A percentile compares a stretch with the other conserved stretches of the same genome.
These are phyloP conservation scores for Cubamyces sp. DNA, from an alignment of 768 basidiomycete species.

Conservation along the genomic window DNA sequence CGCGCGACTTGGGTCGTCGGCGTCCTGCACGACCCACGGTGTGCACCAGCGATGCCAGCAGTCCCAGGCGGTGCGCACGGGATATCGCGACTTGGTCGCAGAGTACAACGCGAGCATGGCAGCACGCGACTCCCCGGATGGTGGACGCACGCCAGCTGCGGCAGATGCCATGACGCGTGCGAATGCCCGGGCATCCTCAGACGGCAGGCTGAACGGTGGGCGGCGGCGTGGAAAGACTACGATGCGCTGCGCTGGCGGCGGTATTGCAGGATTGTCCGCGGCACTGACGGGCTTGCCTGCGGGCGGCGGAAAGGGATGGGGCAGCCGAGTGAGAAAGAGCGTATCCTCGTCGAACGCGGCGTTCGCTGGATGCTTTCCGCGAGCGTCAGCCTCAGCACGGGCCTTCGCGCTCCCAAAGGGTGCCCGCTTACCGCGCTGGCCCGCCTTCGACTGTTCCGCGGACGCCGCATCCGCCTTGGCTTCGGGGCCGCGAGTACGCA, in stretches of 20 bases:
- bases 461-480: neutral
- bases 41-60: constrained; percentile 29
- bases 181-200: constrained; percentile 17
- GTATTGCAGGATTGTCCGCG: constrained; percentile 3
- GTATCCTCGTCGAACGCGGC: constrained; percentile 11
- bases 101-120: constrained; percentile 22
- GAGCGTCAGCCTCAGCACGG: constrained; percentile 21
- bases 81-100: constrained; percentile 17
- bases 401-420: constrained; percentile 21
- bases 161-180: constrained; percentile 20
- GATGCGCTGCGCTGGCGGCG: constrained; percentile 14
- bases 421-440: constrained; percentile 16
- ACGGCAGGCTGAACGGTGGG: constrained; percentile 14
- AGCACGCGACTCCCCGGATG: constrained; percentile 10
- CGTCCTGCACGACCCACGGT: constrained; percentile 16
- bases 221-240: constrained; percentile 15
- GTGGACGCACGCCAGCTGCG: constrained; percentile 13
- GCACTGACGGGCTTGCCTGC: neutral
- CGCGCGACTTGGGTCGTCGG: neutral
- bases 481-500: neutral
- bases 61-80: constrained; percentile 24
- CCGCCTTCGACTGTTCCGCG: neutral
- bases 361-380: constrained; percentile 6
- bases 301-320: constrained; percentile 3
- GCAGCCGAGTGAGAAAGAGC: constrained; percentile 12